A percentile compares a stretch with the other conserved stretches of the same genome.
Conservation (phyloP, 179 eudicot species). For the Drosera spatulata region DNA sequence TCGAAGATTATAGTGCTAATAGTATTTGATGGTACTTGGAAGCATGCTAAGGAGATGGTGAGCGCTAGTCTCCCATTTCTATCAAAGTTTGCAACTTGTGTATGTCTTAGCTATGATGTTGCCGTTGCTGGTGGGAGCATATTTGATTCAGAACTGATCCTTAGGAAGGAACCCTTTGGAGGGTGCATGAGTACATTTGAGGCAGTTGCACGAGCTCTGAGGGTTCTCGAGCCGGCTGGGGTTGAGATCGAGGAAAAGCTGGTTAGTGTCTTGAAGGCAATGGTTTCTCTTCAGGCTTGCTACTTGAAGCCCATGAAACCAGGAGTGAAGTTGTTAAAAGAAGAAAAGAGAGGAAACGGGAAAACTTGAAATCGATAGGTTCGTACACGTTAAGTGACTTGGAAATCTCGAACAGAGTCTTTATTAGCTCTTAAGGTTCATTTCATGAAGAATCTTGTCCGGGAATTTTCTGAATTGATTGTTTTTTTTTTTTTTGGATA, state of each 20-base stretch:
- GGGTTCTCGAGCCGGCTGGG: conserved; percentile 66
- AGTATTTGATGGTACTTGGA: conserved; percentile 95
- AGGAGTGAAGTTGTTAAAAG: conserved; percentile 42
- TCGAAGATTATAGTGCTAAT: conserved; percentile 34
- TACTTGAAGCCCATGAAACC: conserved; percentile 55
- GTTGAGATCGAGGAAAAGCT: conserved; percentile 46
- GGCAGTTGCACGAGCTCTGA: conserved; percentile 80
- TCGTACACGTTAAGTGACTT: too few relatives aligned
- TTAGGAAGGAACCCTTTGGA: conserved; percentile 80
- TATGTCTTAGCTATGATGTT: conserved; percentile 55
- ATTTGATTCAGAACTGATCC: conserved; percentile 68
- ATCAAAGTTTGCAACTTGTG: conserved; percentile 60
- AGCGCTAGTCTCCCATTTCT: conserved; percentile 80
- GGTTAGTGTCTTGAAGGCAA: conserved; percentile 53
- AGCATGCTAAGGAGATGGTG: conserved; percentile 95
- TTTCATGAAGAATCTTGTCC: too few relatives aligned
- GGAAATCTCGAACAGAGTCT: too few relatives aligned
- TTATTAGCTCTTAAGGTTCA: too few relatives aligned
- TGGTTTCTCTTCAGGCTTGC: conserved; percentile 68
- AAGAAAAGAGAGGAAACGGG: conserved; percentile 5
- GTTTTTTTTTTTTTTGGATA: too few relatives aligned
- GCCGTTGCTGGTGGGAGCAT: conserved; percentile 56
- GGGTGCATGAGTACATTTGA: conserved; percentile 98
- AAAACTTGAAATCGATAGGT: too few relatives aligned
- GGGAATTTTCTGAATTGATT: too few relatives aligned